Evolutionary conservation across 1,284 basidiomycete species (phyloP), one percentile per base, ranked within the genome.

Genomic region (Abortiporus biennis): DNA sequence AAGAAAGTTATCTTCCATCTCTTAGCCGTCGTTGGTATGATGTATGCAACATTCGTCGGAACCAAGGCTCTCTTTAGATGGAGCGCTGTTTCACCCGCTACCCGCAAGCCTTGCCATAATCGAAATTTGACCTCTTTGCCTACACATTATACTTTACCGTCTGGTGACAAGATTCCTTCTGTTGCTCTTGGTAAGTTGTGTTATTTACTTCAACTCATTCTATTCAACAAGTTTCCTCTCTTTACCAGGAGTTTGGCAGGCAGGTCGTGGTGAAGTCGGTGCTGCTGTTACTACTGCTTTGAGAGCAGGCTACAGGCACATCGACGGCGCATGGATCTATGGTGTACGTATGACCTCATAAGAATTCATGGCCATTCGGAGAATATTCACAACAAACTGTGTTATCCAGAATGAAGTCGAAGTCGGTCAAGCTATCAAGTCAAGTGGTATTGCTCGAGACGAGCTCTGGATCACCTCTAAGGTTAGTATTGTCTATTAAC

Each of bases 281-380:
- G 54, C 58, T 4, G 80, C 81, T 11, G 78, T 84, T 33, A 76
- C 74, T 69, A 65, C 70, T 4, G 81, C 80, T 2, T 57, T 84
- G 44, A 62, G 68, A 20, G 61, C 69, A 6, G 80, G 84, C 0
- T 87, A 85, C 57, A 71, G 78, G 47, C 85, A 90, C 60, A 81
- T 92, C 40, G 87, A 91, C 55, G 80, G 74, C 27, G 87, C 85
- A 27, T 81, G 79, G 74, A 71, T 73, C 36, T 89, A 88, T 53
- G 55, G 70, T 32, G 78, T 76, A 34, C 5, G 61, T 51, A 15
- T 21, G 22, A 17, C 16, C 4, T 16, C 19, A 4, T 5, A 19
- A 30, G 9, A 16, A 8, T 9, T 35, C 33, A 35, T n/a, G 33
- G 11, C 13, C 13, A 22, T n/a, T n/a, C n/a, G n/a, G n/a, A n/a